Evolutionary conservation across 495 filamentous ascomycete species (phyloP), one percentile per base, ranked within the genome.

Genomic region (Staphylotrichum longicolle): DNA sequence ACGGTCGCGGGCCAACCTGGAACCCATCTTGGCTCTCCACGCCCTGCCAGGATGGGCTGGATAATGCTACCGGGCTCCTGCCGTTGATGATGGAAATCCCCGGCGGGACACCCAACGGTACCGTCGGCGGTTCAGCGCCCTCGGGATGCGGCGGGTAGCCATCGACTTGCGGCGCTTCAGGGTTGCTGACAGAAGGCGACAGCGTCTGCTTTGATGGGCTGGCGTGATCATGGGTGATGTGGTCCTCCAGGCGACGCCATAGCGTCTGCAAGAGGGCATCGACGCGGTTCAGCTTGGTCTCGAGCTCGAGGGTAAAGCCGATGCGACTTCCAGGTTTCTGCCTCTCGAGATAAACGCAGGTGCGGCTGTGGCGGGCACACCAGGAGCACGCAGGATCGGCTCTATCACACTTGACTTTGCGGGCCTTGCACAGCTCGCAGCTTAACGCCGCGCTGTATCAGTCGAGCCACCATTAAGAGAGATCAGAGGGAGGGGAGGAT

Each of bases 181-280:
- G 45, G 45, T 47, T 47, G 45, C 45, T 47, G 45, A 47, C 45
- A n/a, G 45, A 20, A 20, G 45, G 45, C 45, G 45, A 47, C 45
- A 47, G 45, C 5, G 45, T 47, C 45, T 47, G 45, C 45, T 47
- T 12, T 27, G 45, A 47, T 9, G 45, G n/a, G 20, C n/a, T 47
- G 45, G 45, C n/a, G n/a, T 47, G 45, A 47, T 47, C 45, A 47
- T 47, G 45, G 45, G 45, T n/a, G 45, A 47, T 47, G 15, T 47
- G 45, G 45, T 47, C 45, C 45, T 47, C 45, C 4, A 47, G 14
- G 14, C 45, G 45, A n/a, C 45, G 45, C 45, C 45, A 47, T 30
- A 47, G 45, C 15, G 45, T 47, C 15, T 47, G 45, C 45, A 47
- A 47, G 45, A 47, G 45, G n/a, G 45, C 45, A 47, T 47, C 45